A percentile compares a stretch with the other conserved stretches of the same genome.
Conservation (phyloP, 179 eudicot genomes). For the Silene vulgaris region DNA sequence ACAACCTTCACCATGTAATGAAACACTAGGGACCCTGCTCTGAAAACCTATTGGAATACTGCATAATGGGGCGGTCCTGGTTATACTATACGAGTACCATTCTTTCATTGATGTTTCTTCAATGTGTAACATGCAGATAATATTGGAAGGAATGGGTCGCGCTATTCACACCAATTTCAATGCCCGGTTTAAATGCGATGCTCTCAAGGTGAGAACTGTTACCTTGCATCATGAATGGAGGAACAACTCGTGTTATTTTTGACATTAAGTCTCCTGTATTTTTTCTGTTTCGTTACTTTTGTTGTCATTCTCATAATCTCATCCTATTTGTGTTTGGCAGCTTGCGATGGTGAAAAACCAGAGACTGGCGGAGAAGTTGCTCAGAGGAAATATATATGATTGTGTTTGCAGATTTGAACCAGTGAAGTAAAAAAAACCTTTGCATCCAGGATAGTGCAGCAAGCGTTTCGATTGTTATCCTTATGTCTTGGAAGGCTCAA, state of each 20-base stretch:
- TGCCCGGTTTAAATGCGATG: constrained; percentile 79
- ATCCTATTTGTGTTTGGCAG: constrained; percentile 36
- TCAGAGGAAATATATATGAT: constrained; percentile 78
- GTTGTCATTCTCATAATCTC: background rate
- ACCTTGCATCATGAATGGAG: background rate
- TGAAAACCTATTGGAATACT: no score
- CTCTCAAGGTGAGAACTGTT: constrained; percentile 61
- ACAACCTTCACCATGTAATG: no score
- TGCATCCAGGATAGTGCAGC: no score
- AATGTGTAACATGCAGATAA: constrained; percentile 43
- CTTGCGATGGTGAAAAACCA: constrained; percentile 99
- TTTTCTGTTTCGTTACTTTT: background rate
- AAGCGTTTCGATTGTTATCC: no score
- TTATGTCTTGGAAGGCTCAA: no score
- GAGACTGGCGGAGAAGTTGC: constrained; percentile 84
- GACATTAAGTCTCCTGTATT: background rate
- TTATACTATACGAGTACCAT: background rate
- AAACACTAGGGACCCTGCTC: no score
- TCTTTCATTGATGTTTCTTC: background rate
- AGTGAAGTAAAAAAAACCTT: constrained; percentile 23
- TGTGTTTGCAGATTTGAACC: constrained; percentile 94
- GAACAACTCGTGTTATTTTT: background rate
- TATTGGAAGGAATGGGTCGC: constrained; percentile 98
- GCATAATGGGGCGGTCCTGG: no score
- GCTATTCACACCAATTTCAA: constrained; percentile 85